phyloP scores from a whole-genome alignment of 805 yeast genomes.

The Starmerella roubikii region DNA sequence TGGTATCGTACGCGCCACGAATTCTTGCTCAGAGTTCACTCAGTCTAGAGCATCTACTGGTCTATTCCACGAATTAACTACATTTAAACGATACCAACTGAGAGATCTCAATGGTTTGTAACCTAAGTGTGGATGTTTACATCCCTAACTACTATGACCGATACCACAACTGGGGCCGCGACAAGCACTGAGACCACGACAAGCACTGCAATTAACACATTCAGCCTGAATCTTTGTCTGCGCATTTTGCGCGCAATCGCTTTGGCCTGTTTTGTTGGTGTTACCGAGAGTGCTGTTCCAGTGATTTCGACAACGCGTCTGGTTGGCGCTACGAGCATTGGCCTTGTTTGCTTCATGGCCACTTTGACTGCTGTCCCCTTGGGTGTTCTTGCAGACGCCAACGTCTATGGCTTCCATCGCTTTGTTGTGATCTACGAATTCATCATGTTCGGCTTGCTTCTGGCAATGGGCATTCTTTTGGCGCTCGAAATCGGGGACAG shows the following conservation, averaged over 20 bases:
- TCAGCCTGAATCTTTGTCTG: neutral
- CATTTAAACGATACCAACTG: no score
- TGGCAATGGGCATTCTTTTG: neutral
- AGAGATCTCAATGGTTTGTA: no score
- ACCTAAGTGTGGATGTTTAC: no score
- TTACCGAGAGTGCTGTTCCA: neutral
- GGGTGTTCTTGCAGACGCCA: neutral
- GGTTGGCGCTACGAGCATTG: neutral
- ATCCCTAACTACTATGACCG: no score
- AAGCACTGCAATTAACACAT: no score
- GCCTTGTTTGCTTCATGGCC: conserved; percentile 1
- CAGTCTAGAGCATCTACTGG: no score
- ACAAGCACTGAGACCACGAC: no score
- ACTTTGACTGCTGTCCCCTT: neutral
- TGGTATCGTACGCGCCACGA: no score
- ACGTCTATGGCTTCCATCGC: neutral
- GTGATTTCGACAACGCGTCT: neutral
- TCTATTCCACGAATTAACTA: no score
- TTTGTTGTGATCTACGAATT: neutral
- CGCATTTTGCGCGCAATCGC: conserved; percentile 1
- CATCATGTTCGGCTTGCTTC: neutral
- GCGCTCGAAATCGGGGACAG: neutral
- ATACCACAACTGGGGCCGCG: no score
- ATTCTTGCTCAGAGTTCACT: no score
- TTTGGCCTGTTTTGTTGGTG: neutral